Evolutionary conservation across 768 basidiomycete genomes (phyloP).

Genomic region (Rhodotorula toruloides): DNA sequence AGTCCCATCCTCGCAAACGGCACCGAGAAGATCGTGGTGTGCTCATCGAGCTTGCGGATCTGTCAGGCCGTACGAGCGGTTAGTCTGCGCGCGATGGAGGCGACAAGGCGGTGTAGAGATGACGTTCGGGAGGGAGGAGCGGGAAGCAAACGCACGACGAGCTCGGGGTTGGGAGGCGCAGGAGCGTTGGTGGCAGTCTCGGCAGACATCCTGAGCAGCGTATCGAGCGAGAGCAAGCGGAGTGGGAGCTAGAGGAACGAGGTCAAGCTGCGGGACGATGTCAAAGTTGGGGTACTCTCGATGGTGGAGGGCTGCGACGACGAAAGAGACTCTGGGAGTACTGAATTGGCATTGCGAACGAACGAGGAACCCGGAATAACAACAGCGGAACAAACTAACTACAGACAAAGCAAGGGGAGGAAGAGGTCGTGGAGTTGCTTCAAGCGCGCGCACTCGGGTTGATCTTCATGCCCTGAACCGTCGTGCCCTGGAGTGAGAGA

Average conservation of each 20-base stretch:
- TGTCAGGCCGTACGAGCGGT: neutral
- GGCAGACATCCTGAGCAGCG: neutral
- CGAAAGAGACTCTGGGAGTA: no score
- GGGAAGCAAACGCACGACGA: conserved; percentile 20
- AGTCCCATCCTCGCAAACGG: conserved; percentile 49
- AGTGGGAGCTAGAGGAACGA: neutral
- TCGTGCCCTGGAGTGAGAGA: no score
- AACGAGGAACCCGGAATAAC: no score
- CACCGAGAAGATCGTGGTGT: conserved; percentile 46
- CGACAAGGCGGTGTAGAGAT: neutral
- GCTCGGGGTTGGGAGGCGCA: conserved; percentile 13
- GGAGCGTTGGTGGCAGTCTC: conserved; percentile 16
- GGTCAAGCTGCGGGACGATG: no score
- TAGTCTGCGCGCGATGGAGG: neutral
- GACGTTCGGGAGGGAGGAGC: neutral
- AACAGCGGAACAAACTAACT: no score
- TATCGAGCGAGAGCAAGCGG: neutral
- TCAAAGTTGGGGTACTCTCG: no score
- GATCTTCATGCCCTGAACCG: no score
- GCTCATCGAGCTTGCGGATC: conserved; percentile 39
- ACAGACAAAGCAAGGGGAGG: no score
- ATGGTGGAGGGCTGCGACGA: no score
- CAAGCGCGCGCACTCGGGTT: no score
- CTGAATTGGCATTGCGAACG: no score
- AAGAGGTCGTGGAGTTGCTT: no score